Percentiles rank a stretch among this genome's conserved stretches.
These are phyloP conservation scores for Pezicula carpinea DNA, from an alignment of 2,329 filamentous ascomycete genomes.

Conservation along the genomic window DNA sequence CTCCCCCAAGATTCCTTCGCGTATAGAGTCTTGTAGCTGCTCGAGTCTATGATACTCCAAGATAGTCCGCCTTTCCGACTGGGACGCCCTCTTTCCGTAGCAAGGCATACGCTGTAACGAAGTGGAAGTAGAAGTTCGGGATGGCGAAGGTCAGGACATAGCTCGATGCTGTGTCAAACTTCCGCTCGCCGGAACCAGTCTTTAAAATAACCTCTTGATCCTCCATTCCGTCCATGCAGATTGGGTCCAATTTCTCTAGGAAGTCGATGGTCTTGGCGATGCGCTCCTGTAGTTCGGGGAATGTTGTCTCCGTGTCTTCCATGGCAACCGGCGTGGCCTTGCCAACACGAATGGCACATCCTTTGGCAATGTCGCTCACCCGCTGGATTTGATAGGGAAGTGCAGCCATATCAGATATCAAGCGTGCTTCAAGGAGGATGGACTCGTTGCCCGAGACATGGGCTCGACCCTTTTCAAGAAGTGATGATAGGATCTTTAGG, in stretches of 20 bases:
- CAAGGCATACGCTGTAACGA: slow-evolving; percentile 54
- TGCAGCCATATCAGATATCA: slow-evolving; percentile 45
- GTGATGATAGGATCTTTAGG: slow-evolving; percentile 35
- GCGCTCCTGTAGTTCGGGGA: slow-evolving; percentile 42
- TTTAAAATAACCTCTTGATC: slow-evolving; percentile 34
- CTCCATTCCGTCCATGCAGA: slow-evolving; percentile 39
- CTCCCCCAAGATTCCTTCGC: too few relatives aligned
- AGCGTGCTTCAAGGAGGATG: slow-evolving; percentile 31
- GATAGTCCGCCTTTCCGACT: slow-evolving; percentile 57
- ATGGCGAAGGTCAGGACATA: slow-evolving; percentile 46
- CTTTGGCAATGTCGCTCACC: slow-evolving; percentile 37
- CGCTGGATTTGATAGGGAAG: slow-evolving; percentile 45
- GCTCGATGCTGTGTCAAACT: slow-evolving; percentile 36
- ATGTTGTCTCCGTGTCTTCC: slow-evolving; percentile 42
- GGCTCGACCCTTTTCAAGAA: slow-evolving; percentile 41
- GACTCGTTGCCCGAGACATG: slow-evolving; percentile 32
- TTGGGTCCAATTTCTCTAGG: slow-evolving; percentile 38
- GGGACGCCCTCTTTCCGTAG: slow-evolving; percentile 55
- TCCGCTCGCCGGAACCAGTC: slow-evolving; percentile 27
- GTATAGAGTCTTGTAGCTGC: too few relatives aligned
- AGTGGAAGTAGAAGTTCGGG: slow-evolving; percentile 63
- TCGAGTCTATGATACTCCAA: slow-evolving; percentile 21
- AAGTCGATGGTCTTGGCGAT: slow-evolving; percentile 42
- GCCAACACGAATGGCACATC: slow-evolving; percentile 33
- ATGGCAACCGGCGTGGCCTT: slow-evolving; percentile 28